phyloP scores from a whole-genome alignment of 257 asterid genomes.

The Echium plantagineum region DNA sequence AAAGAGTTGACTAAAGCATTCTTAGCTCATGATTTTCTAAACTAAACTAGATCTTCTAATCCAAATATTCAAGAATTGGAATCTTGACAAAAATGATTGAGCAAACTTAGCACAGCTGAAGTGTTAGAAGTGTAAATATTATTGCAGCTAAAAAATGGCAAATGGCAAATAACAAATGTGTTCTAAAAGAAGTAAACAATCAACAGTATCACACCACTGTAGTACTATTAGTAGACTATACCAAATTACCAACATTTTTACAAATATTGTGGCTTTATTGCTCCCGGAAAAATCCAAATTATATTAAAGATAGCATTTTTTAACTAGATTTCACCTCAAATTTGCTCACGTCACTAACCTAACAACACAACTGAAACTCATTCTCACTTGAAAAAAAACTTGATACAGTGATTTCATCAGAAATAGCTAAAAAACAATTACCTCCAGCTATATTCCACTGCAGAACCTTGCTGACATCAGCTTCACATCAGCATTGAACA shows the following conservation, averaged over 20 bases:
- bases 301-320: background rate
- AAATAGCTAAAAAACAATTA: conserved; percentile 1
- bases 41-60: background rate
- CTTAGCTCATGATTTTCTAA: background rate
- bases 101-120: conserved; percentile 3
- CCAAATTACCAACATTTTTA: too few species aligned
- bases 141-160: conserved; percentile 14
- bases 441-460: background rate
- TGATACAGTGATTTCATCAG: background rate
- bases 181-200: conserved; percentile 12
- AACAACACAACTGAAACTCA: conserved; percentile 3
- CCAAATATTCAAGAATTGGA: background rate
- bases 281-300: background rate
- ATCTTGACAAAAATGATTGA: background rate
- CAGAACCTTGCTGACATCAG: background rate
- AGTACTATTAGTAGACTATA: conserved; percentile 6
- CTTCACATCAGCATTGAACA: background rate
- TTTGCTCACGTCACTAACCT: background rate
- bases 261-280: too few species aligned
- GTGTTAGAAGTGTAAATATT: too few species aligned
- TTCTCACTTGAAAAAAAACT: conserved; percentile 5
- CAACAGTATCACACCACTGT: conserved; percentile 12
- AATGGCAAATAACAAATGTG: conserved; percentile 18
- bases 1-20: background rate
- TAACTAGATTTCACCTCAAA: conserved; percentile 8